A percentile compares a stretch with the other conserved stretches of the same genome.
These are phyloP conservation scores for Fusarium irregulare DNA, from an alignment of 2,329 filamentous ascomycete species.

Conservation along the genomic window DNA sequence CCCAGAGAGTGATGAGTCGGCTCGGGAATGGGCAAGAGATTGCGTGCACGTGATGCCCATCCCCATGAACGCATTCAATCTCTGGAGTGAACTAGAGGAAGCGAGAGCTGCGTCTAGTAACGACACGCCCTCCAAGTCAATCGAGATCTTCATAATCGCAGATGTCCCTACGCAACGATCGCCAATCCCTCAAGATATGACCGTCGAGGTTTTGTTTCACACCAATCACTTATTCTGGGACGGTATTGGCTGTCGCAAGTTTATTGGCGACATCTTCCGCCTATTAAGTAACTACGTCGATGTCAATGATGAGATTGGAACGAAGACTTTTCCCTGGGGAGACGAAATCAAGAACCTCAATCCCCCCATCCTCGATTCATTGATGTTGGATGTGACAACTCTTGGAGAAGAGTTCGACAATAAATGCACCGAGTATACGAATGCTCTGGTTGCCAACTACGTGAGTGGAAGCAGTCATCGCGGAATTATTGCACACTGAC, in stretches of 20 bases:
- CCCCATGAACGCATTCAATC: neutral
- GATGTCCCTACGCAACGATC: neutral
- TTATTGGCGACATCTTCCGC: neutral
- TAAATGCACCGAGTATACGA: neutral
- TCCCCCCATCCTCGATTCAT: neutral
- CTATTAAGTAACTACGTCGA: neutral
- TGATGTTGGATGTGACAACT: neutral
- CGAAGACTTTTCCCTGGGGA: neutral
- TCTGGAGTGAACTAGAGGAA: neutral
- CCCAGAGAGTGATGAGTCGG: neutral
- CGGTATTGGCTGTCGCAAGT: neutral
- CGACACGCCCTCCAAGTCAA: neutral
- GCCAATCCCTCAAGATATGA: neutral
- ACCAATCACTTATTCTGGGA: neutral
- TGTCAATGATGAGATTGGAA: accelerated
- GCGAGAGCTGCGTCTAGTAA: neutral
- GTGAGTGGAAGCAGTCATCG: neutral
- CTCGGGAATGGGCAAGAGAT: neutral
- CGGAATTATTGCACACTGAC: neutral
- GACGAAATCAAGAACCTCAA: neutral
- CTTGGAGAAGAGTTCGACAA: neutral
- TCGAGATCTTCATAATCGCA: neutral
- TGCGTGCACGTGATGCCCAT: neutral
- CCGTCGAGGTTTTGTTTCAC: neutral
- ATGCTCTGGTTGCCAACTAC: neutral